These are phyloP conservation scores for Elongisporangium undulatum DNA, from an alignment of 352 stramenopile species.

Conservation along the genomic window DNA sequence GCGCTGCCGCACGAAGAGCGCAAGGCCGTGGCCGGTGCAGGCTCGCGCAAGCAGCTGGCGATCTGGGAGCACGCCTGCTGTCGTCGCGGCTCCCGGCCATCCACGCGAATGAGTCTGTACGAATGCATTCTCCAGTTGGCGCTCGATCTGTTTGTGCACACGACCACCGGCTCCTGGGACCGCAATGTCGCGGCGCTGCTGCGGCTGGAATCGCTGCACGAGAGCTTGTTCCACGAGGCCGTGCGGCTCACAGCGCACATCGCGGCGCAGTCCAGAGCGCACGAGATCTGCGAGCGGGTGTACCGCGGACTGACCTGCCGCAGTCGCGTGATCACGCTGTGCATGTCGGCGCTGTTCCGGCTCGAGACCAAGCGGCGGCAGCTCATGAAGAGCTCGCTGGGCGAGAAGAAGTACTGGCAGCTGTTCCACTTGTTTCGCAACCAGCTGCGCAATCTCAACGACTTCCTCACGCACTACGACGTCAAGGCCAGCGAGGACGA, in stretches of 20 bases:
- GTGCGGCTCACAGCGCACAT: conserved; percentile 6
- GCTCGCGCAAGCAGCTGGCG: background rate
- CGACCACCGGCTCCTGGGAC: conserved; percentile 29
- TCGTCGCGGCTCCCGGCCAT: conserved; percentile 5
- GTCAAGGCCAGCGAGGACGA: conserved; percentile 1
- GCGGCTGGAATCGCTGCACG: conserved; percentile 41
- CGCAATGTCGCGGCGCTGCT: conserved; percentile 44
- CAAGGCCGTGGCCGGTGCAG: background rate
- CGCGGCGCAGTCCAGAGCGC: background rate
- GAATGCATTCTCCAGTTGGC: conserved; percentile 39
- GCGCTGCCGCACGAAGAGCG: background rate
- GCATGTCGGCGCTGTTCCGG: conserved; percentile 39
- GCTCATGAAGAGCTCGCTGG: conserved; percentile 18
- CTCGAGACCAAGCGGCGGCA: conserved; percentile 43
- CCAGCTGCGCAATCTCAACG: conserved; percentile 43
- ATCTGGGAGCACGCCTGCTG: background rate
- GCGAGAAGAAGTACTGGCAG: conserved; percentile 47
- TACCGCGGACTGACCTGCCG: conserved; percentile 16
- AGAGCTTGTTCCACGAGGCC: conserved; percentile 31
- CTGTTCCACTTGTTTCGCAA: conserved; percentile 38
- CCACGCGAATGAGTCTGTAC: conserved; percentile 25
- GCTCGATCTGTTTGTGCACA: conserved; percentile 32
- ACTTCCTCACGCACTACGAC: conserved; percentile 9
- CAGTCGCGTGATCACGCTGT: conserved; percentile 25
- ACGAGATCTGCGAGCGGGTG: background rate